Evolutionary conservation across 192 early-diverging fungal genomes (phyloP).

Genomic region (Chytriomyces confervae): DNA sequence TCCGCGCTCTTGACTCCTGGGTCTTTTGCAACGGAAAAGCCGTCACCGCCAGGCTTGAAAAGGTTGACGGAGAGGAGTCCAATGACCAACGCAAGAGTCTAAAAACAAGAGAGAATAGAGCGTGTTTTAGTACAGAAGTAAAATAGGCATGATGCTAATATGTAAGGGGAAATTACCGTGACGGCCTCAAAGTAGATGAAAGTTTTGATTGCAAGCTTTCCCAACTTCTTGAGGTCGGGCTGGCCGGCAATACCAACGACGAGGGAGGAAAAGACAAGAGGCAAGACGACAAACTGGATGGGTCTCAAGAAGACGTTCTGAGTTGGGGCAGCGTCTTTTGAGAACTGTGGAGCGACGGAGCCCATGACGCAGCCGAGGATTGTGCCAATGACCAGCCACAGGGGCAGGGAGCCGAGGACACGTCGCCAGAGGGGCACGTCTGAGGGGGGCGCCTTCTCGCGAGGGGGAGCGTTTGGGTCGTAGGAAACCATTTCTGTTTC

Average conservation of each 20-base stretch:
- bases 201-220: slow-evolving; percentile 69
- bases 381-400: slow-evolving; percentile 19
- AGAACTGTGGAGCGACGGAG: slow-evolving; percentile 35
- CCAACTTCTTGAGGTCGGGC: slow-evolving; percentile 66
- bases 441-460: too few relatives aligned
- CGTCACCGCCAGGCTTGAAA: slow-evolving; percentile 66
- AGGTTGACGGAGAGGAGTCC: slow-evolving; percentile 71
- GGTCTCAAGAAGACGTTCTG: slow-evolving; percentile 45
- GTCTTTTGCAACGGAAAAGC: slow-evolving; percentile 32
- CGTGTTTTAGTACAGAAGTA: slow-evolving; percentile 32
- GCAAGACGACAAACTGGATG: slow-evolving; percentile 55
- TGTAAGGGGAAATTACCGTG: slow-evolving; percentile 23
- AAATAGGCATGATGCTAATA: slow-evolving; percentile 39
- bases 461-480: too few relatives aligned
- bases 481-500: too few relatives aligned
- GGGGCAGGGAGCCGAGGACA: neutral
- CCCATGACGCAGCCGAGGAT: slow-evolving; percentile 41
- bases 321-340: slow-evolving; percentile 40
- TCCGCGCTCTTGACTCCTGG: slow-evolving; percentile 11
- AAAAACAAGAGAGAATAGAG: neutral
- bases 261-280: slow-evolving; percentile 74
- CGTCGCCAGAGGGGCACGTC: neutral
- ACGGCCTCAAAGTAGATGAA: slow-evolving; percentile 71
- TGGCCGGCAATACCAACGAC: slow-evolving; percentile 80
- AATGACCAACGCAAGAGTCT: slow-evolving; percentile 62